phyloP scores from a whole-genome alignment of 805 yeast species.

The Metschnikowia dekortorum region DNA sequence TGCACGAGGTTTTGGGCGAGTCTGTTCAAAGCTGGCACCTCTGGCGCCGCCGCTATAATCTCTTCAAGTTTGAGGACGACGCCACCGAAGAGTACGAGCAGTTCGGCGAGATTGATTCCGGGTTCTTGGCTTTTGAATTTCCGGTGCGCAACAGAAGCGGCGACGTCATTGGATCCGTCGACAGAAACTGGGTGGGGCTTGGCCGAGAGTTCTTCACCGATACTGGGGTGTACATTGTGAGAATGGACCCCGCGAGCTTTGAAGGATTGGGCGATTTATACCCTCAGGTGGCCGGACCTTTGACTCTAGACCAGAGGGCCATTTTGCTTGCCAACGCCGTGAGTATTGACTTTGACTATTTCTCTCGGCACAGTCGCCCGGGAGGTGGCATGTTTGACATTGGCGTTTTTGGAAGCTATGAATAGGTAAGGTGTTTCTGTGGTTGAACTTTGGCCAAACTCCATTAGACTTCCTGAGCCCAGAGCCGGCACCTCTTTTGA shows the following conservation, averaged over 20 bases:
- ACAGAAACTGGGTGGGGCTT: conserved; percentile 92
- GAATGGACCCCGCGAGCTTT: conserved; percentile 75
- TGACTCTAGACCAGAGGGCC: conserved; percentile 81
- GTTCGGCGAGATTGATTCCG: conserved; percentile 84
- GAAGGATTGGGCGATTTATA: conserved; percentile 52
- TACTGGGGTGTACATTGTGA: conserved; percentile 83
- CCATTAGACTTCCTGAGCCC: not conserved
- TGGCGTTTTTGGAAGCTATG: conserved; percentile 24
- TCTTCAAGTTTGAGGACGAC: conserved; percentile 52
- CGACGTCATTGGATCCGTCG: conserved; percentile 67
- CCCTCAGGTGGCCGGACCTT: conserved; percentile 46
- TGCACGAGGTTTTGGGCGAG: conserved; percentile 66
- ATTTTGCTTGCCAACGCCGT: conserved; percentile 82
- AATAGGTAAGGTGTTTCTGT: conserved; percentile 7
- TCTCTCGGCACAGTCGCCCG: conserved; percentile 79
- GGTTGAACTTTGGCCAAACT: no score
- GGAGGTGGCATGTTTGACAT: conserved; percentile 37
- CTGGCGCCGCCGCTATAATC: conserved; percentile 85
- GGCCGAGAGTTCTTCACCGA: conserved; percentile 93
- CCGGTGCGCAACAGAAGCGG: conserved; percentile 62
- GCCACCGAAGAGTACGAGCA: conserved; percentile 54
- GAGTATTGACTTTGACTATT: conserved; percentile 92
- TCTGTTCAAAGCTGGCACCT: conserved; percentile 90
- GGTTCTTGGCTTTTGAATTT: conserved; percentile 81
- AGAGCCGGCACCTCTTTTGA: no score